Percentiles rank a stretch among this genome's conserved stretches.
These are phyloP conservation scores for Patellifolia procumbens DNA, from an alignment of 179 eudicot genomes.

Conservation along the genomic window DNA sequence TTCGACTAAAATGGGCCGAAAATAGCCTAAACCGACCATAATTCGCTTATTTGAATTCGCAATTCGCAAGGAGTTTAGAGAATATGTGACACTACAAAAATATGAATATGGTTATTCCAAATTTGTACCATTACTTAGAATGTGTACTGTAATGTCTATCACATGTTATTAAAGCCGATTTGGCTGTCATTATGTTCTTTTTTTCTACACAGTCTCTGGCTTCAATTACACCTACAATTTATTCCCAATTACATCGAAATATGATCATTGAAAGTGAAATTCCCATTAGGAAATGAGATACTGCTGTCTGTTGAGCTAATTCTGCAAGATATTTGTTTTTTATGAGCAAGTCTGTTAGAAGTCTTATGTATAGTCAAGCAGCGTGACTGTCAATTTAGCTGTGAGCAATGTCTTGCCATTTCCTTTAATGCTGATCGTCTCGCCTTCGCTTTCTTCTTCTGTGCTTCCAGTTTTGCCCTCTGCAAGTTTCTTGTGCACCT, in stretches of 20 bases:
- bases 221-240: background rate
- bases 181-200: conserved; percentile 3
- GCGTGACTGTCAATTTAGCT: background rate
- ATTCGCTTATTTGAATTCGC: too few relatives aligned
- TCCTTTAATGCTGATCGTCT: conserved; percentile 28
- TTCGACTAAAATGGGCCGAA: too few relatives aligned
- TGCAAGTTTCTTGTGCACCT: conserved; percentile 34
- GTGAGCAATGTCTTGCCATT: conserved; percentile 28
- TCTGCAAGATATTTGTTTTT: background rate
- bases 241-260: background rate
- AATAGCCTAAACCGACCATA: too few relatives aligned
- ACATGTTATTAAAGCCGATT: background rate
- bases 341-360: background rate
- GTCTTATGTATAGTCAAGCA: background rate
- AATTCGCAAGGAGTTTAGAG: too few relatives aligned
- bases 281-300: background rate
- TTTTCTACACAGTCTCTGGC: background rate
- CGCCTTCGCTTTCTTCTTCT: conserved; percentile 31
- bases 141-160: too few relatives aligned
- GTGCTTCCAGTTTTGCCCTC: conserved; percentile 31
- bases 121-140: background rate
- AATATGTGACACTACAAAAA: too few relatives aligned
- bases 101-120: conserved; percentile 18
- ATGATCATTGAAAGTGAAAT: background rate
- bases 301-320: background rate